These are phyloP conservation scores for Hordeum pubiflorum DNA, from an alignment of 202 grass and related monocot species.

Conservation along the genomic window DNA sequence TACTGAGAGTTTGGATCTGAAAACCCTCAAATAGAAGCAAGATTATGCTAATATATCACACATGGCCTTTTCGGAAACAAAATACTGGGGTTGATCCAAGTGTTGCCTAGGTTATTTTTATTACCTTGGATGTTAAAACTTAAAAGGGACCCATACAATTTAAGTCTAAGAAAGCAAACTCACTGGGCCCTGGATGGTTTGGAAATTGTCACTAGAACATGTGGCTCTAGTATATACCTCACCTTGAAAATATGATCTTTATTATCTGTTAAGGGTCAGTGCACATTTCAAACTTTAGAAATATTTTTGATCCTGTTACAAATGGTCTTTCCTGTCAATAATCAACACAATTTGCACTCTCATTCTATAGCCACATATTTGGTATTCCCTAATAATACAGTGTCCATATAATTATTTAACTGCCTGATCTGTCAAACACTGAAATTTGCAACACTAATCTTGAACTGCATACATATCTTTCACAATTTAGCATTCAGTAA, in stretches of 20 bases:
- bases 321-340: slow-evolving; percentile 9
- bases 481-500: slow-evolving; percentile 1
- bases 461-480: not conserved
- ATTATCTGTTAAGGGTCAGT: not conserved
- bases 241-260: not conserved
- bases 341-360: not conserved
- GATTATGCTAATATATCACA: not conserved
- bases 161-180: not conserved
- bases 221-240: not conserved
- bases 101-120: not conserved
- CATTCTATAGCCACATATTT: not conserved
- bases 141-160: not conserved
- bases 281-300: not conserved
- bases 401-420: not conserved
- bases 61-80: not conserved
- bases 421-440: not conserved
- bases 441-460: not conserved
- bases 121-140: not conserved
- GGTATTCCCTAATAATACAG: not conserved
- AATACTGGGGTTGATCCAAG: not conserved
- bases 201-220: not conserved
- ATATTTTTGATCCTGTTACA: not conserved
- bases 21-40: not conserved
- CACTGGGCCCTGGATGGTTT: not conserved
- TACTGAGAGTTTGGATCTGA: not conserved